phyloP scores from a whole-genome alignment of 2,329 filamentous ascomycete species.

The Neonectria ditissima region DNA sequence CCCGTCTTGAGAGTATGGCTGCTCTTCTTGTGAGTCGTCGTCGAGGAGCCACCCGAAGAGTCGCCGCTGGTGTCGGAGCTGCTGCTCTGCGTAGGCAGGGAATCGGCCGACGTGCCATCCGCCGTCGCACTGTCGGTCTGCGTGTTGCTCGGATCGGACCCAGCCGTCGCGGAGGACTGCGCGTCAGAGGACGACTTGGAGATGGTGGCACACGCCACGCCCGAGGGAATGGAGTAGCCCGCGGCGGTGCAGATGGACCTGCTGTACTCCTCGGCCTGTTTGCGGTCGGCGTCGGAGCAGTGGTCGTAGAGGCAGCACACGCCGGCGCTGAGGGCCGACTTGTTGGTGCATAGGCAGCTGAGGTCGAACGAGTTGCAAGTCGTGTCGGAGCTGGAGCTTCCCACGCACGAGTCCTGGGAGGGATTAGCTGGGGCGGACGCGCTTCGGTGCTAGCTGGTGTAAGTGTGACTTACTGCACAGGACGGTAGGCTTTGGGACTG shows the following conservation, averaged over 20 bases:
- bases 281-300: conserved; percentile 17
- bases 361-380: conserved; percentile 17
- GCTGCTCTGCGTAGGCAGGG: neutral
- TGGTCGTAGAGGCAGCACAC: conserved; percentile 23
- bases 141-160: neutral
- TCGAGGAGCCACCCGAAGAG: neutral
- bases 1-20: conserved; percentile 6
- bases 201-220: neutral
- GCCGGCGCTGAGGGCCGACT: neutral
- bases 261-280: conserved; percentile 8
- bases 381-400: neutral
- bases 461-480: conserved; percentile 22
- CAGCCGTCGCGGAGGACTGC: neutral
- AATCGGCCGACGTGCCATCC: neutral
- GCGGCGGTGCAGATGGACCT: neutral
- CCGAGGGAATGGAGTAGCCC: conserved; percentile 8
- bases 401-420: neutral
- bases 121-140: neutral
- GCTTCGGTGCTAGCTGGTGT: neutral
- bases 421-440: neutral
- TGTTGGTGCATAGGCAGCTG: conserved; percentile 20
- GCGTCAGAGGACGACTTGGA: neutral
- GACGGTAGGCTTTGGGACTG: conserved; percentile 1
- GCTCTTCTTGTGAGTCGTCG: neutral
- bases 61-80: neutral